Evolutionary conservation across 306 rosid species (phyloP).

Genomic region (Malus orientalis): DNA sequence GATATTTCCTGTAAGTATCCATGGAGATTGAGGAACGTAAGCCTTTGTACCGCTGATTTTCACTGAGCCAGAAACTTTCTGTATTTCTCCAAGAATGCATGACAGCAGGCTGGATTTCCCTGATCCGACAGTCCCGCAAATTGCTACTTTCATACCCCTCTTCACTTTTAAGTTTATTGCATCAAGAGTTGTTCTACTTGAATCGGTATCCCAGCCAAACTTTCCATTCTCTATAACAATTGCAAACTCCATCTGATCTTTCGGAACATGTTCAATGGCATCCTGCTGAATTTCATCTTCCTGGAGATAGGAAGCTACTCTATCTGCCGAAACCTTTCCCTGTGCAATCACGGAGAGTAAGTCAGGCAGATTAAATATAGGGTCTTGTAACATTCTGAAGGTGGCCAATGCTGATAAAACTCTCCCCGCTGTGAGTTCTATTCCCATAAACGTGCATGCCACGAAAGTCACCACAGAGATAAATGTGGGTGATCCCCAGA

Average conservation of each 20-base stretch:
- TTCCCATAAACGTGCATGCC: constrained; percentile 67
- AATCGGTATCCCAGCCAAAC: constrained; percentile 75
- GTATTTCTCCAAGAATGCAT: constrained; percentile 70
- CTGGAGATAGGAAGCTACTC: constrained; percentile 63
- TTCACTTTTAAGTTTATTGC: constrained; percentile 58
- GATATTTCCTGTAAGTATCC: constrained; percentile 86
- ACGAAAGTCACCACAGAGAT: constrained; percentile 77
- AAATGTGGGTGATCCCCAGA: constrained; percentile 89
- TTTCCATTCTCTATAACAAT: constrained; percentile 61
- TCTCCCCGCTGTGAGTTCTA: constrained; percentile 82
- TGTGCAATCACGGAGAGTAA: constrained; percentile 78
- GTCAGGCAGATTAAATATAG: constrained; percentile 81
- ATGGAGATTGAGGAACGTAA: constrained; percentile 87
- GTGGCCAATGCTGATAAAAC: constrained; percentile 89
- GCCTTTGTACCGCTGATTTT: constrained; percentile 88
- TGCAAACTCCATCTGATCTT: constrained; percentile 47
- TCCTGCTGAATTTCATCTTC: constrained; percentile 77
- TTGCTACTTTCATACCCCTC: constrained; percentile 92
- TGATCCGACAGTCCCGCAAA: constrained; percentile 91
- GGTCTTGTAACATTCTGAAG: constrained; percentile 84
- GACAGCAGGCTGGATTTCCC: constrained; percentile 86
- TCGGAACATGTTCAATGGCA: constrained; percentile 51
- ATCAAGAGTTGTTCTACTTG: constrained; percentile 52
- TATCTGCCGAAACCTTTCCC: constrained; percentile 80
- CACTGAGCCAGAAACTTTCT: constrained; percentile 60